Conservation (phyloP, 257 asterid genomes). For the Solanum infundibuliforme region DNA sequence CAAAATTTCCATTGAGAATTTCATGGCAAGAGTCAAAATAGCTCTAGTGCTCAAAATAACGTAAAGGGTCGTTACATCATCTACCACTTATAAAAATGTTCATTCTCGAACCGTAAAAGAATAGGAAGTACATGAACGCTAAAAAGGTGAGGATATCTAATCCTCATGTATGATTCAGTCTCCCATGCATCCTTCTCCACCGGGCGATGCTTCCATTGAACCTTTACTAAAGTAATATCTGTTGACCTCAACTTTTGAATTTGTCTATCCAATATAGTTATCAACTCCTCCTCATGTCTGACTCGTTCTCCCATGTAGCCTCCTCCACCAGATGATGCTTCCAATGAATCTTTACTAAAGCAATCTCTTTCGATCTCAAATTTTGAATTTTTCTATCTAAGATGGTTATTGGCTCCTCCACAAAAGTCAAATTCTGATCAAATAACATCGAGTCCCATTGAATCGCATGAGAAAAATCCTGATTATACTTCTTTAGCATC, state of each 20-base stretch:
- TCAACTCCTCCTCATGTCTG: too few relatives aligned
- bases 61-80: not conserved
- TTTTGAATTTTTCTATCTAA: not conserved
- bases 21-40: too few relatives aligned
- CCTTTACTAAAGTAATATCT: not conserved
- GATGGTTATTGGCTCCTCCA: not conserved
- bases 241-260: too few relatives aligned
- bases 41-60: not conserved
- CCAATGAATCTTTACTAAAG: too few relatives aligned
- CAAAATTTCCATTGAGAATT: not conserved
- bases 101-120: not conserved
- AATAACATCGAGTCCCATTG: not conserved
- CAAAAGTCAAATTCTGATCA: not conserved
- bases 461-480: not conserved
- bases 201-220: not conserved
- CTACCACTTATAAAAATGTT: not conserved
- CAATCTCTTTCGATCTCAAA: not conserved
- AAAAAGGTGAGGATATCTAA: not conserved
- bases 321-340: too few relatives aligned
- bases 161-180: not conserved
- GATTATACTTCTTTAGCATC: not conserved
- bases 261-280: too few relatives aligned
- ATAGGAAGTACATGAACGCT: not conserved
- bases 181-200: not conserved
- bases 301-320: too few relatives aligned